Conservation (phyloP, 345 rosid species). For the Lepidium aucheri region DNA sequence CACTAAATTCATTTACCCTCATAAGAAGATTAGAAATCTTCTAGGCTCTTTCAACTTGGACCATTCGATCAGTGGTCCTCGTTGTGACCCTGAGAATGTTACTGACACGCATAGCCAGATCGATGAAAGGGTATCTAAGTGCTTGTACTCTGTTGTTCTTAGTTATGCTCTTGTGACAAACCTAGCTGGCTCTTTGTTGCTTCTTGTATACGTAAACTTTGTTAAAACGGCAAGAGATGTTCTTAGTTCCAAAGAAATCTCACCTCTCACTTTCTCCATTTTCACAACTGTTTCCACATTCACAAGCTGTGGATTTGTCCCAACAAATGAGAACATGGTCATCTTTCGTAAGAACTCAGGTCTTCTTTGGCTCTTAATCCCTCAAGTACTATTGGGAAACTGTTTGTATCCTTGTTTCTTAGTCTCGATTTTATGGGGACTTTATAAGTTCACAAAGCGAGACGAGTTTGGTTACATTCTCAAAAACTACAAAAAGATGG, state of each 20-base stretch:
- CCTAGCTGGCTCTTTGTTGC: slow-evolving; percentile 26
- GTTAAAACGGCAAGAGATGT: slow-evolving; percentile 34
- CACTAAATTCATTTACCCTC: slow-evolving; percentile 5
- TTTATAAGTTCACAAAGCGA: slow-evolving; percentile 28
- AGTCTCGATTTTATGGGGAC: slow-evolving; percentile 29
- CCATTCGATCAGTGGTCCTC: background rate
- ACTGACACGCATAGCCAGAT: background rate
- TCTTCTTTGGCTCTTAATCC: slow-evolving; percentile 43
- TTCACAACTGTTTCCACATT: slow-evolving; percentile 53
- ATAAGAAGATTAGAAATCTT: slow-evolving; percentile 1
- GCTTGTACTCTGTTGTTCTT: slow-evolving; percentile 34
- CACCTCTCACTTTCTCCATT: slow-evolving; percentile 36
- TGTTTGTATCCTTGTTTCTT: slow-evolving; percentile 43
- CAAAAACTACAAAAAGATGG: slow-evolving; percentile 28
- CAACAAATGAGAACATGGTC: slow-evolving; percentile 70
- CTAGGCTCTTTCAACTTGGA: background rate
- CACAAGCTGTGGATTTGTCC: slow-evolving; percentile 56
- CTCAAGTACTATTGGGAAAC: slow-evolving; percentile 51
- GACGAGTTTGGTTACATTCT: slow-evolving; percentile 32
- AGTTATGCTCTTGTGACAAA: slow-evolving; percentile 36
- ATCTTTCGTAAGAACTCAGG: slow-evolving; percentile 47
- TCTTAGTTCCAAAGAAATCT: slow-evolving; percentile 31
- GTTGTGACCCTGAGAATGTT: background rate
- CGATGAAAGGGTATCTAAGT: slow-evolving; percentile 17
- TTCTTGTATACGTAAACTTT: slow-evolving; percentile 29